These are phyloP conservation scores for Botrytis medusae DNA, from an alignment of 2,329 filamentous ascomycete genomes.

Conservation along the genomic window DNA sequence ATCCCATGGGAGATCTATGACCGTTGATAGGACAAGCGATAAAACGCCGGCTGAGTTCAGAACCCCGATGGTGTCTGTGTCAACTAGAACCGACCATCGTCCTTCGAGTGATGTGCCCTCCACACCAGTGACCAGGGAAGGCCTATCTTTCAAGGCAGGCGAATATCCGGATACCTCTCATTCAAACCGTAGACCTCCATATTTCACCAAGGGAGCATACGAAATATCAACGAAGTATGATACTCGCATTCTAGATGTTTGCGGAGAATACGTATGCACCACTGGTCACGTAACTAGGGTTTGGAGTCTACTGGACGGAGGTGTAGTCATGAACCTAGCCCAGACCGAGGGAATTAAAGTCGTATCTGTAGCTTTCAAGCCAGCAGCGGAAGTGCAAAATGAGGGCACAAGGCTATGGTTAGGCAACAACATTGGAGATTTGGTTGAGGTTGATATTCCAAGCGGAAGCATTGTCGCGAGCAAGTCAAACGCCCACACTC, in stretches of 20 bases:
- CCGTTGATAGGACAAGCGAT: slow-evolving; percentile 48
- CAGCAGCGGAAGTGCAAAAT: slow-evolving; percentile 70
- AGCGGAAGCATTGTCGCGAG: slow-evolving; percentile 69
- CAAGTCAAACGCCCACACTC: slow-evolving; percentile 71
- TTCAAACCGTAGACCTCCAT: slow-evolving; percentile 80
- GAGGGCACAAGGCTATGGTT: slow-evolving; percentile 86
- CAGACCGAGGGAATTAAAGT: slow-evolving; percentile 85
- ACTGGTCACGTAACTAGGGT: slow-evolving; percentile 83
- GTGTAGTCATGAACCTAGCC: slow-evolving; percentile 74
- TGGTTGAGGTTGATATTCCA: slow-evolving; percentile 82
- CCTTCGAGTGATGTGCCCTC: slow-evolving; percentile 25
- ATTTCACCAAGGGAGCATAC: slow-evolving; percentile 66
- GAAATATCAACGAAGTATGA: slow-evolving; percentile 87
- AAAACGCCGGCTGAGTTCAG: slow-evolving; percentile 44
- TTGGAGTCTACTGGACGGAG: slow-evolving; percentile 82
- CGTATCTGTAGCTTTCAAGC: slow-evolving; percentile 82
- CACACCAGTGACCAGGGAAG: slow-evolving; percentile 26
- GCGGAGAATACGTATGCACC: slow-evolving; percentile 82
- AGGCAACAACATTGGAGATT: slow-evolving; percentile 82
- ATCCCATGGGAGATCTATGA: slow-evolving; percentile 50
- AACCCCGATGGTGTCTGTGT: slow-evolving; percentile 33
- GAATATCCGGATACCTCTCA: slow-evolving; percentile 83
- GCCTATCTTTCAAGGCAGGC: slow-evolving; percentile 25
- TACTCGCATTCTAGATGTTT: slow-evolving; percentile 81
- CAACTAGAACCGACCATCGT: slow-evolving; percentile 24